Conservation (phyloP, 2,329 filamentous ascomycete genomes). For the Teratosphaeria nubilosa region DNA sequence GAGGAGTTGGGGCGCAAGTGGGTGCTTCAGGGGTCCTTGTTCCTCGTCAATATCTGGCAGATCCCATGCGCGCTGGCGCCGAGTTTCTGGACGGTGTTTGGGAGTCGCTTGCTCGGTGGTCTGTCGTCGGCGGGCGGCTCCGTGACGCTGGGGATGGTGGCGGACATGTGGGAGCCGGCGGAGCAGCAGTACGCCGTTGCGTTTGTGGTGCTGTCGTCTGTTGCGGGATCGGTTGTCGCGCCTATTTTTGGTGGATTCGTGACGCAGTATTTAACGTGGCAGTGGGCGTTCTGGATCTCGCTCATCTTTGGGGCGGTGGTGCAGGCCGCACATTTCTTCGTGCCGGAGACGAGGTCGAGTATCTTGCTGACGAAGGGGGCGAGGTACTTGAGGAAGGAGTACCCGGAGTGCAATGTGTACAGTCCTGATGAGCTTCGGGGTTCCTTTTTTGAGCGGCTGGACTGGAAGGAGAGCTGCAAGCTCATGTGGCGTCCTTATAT, state of each 20-base stretch:
- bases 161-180: constrained; percentile 51
- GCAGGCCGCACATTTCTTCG: constrained; percentile 45
- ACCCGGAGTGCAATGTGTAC: constrained; percentile 43
- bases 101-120: constrained; percentile 31
- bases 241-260: constrained; percentile 25
- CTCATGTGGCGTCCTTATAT: constrained; percentile 57
- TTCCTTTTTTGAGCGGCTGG: constrained; percentile 21
- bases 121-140: constrained; percentile 49
- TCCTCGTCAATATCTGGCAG: constrained; percentile 70
- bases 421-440: constrained; percentile 60
- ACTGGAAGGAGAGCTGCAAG: constrained; percentile 30
- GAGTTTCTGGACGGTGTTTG: constrained; percentile 33
- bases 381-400: constrained; percentile 51
- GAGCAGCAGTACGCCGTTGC: constrained; percentile 50
- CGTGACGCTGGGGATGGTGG: constrained; percentile 55
- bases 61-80: constrained; percentile 43
- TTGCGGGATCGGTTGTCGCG: constrained; percentile 22
- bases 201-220: constrained; percentile 36
- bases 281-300: constrained; percentile 77
- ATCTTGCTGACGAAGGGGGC: constrained; percentile 68
- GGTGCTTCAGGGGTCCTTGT: constrained; percentile 61
- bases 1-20: constrained; percentile 73
- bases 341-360: constrained; percentile 68
- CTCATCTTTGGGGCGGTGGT: constrained; percentile 65
- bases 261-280: constrained; percentile 47